phyloP scores from a whole-genome alignment of 1,284 basidiomycete species.

The Cryptococcus maquisensis region DNA sequence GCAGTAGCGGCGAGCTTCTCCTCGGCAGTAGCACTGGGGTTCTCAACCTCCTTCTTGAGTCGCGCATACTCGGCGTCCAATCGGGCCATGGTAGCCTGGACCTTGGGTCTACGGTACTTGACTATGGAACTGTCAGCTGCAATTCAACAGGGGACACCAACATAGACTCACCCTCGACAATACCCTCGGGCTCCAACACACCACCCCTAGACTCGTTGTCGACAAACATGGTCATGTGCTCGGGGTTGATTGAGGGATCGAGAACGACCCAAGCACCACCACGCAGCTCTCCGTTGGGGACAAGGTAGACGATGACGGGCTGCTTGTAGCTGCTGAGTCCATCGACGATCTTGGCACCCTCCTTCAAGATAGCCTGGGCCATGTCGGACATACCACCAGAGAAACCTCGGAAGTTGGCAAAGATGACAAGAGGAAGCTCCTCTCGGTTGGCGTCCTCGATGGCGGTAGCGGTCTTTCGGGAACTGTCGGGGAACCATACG shows the following conservation, averaged over 20 bases:
- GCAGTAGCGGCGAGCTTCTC: slow-evolving; percentile 67
- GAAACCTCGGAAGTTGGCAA: slow-evolving; percentile 99
- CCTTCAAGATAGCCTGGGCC: slow-evolving; percentile 89
- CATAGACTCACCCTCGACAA: slow-evolving; percentile 62
- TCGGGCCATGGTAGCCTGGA: slow-evolving; percentile 86
- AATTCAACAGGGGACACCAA: neutral
- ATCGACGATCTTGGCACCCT: slow-evolving; percentile 96
- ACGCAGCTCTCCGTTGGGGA: slow-evolving; percentile 96
- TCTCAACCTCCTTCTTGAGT: slow-evolving; percentile 74
- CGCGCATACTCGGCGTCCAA: slow-evolving; percentile 79
- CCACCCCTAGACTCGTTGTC: slow-evolving; percentile 93
- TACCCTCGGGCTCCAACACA: slow-evolving; percentile 95
- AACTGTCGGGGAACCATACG: slow-evolving; percentile 98
- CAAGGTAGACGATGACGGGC: slow-evolving; percentile 98
- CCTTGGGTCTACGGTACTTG: slow-evolving; percentile 78
- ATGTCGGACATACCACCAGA: slow-evolving; percentile 70
- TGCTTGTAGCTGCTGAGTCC: slow-evolving; percentile 95
- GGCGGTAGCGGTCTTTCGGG: slow-evolving; percentile 99
- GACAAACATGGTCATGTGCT: slow-evolving; percentile 99
- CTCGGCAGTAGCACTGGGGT: slow-evolving; percentile 64
- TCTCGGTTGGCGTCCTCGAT: slow-evolving; percentile 99
- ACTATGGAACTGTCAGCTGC: slow-evolving; percentile 42
- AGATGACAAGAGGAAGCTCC: slow-evolving; percentile 93
- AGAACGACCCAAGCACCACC: slow-evolving; percentile 99
- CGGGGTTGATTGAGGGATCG: slow-evolving; percentile 92